Percentiles rank a stretch among this genome's conserved stretches.
Evolutionary conservation across 768 basidiomycete genomes (phyloP).

Genomic region (Termitomyces sp.): DNA sequence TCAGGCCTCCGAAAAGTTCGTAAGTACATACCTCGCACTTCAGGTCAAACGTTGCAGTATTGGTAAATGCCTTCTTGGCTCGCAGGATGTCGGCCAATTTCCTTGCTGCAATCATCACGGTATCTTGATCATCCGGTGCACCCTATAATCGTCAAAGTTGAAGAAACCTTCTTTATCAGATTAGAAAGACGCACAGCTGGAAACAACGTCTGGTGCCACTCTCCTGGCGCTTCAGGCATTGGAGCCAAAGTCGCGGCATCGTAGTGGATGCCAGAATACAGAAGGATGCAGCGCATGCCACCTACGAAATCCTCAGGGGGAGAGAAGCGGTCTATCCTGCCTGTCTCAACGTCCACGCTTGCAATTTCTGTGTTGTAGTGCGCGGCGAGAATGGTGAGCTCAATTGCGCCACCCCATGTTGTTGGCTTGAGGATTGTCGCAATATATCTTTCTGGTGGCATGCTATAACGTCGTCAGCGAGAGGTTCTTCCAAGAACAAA

Average conservation of each 20-base stretch:
- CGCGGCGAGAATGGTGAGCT: conserved; percentile 79
- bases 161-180: not conserved
- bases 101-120: conserved; percentile 61
- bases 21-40: conserved; percentile 69
- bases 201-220: conserved; percentile 90
- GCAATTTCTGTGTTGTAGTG: conserved; percentile 86
- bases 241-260: conserved; percentile 88
- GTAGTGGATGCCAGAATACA: conserved; percentile 97
- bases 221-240: conserved; percentile 66
- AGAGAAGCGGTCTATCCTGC: conserved; percentile 81
- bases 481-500: not conserved
- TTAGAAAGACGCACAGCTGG: conserved; percentile 45
- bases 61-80: conserved; percentile 82
- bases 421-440: conserved; percentile 73
- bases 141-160: conserved; percentile 20
- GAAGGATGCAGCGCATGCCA: conserved; percentile 61
- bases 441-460: conserved; percentile 71
- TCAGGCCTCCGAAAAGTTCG: conserved; percentile 5
- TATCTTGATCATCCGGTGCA: conserved; percentile 41
- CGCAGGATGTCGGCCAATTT: conserved; percentile 73
- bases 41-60: conserved; percentile 88
- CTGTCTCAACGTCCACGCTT: conserved; percentile 90
- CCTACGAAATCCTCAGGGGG: conserved; percentile 42
- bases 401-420: conserved; percentile 96
- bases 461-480: conserved; percentile 24